Evolutionary conservation across 768 basidiomycete species (phyloP), one percentile per base, ranked within the genome.

Genomic region (Ephemerocybe angulata): DNA sequence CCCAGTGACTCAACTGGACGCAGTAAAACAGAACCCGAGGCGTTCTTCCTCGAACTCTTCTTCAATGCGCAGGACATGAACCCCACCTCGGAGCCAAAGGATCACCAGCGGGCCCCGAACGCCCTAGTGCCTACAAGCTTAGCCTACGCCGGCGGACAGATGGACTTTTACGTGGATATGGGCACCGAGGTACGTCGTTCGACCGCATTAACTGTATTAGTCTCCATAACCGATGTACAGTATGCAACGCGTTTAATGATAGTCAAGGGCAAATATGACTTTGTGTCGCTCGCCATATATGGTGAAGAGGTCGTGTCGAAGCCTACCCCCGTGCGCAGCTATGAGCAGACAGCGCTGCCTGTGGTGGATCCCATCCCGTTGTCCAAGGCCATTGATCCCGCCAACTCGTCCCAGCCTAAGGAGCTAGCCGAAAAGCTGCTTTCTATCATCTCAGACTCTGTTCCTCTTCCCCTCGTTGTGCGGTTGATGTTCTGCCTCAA

Each of bases 401-500:
- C 84, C 17, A 81, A 78, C 57, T 72, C 75, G 25, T 58, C 70
- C 1, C 84, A 88, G 62, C 88, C 90, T 0, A 83, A 81, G 7
- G 62, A 57, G 25, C 72, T 90, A 22, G 88, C 88, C 1, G 77
- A 77, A 52, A 75, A 83, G 53, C 71, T 93, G 11, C 76, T 91
- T 22, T 62, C 74, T 4, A 69, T 87, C 25, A 81, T 88, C 17
- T 82, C 85, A 10, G 74, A 83, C 40, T 71, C 85, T 0, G 86
- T 88, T 1, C 75, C 84, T 1, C 76, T 91, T 4, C 72, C 81
- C 5, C 78, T 89, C 13, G 76, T 87, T 47, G 77, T 87, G 35
- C 79, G 86, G 25, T 73, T 91, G 22, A 86, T 90, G 80, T 87
- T 90, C 61, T 90, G 88, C 64, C 72, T 92, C 46, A 91, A 91